A percentile compares a stretch with the other conserved stretches of the same genome.
Evolutionary conservation across 192 early-diverging fungal species (phyloP).

Genomic region (Coemansia sp.): DNA sequence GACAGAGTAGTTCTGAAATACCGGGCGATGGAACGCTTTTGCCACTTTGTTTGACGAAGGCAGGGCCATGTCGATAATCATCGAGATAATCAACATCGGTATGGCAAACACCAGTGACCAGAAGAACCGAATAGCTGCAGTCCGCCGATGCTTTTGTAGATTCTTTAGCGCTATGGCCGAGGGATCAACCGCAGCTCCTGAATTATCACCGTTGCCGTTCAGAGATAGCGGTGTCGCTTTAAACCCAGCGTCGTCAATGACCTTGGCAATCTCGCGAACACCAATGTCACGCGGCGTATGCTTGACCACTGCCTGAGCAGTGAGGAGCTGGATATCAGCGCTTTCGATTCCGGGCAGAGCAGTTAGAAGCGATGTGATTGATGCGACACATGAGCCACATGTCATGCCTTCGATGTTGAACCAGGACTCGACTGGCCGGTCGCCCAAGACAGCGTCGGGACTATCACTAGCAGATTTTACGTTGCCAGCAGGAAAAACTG

Average conservation of each 20-base stretch:
- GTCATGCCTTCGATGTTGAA: conserved; percentile 86
- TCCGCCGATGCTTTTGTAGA: conserved; percentile 72
- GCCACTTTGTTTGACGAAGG: conserved; percentile 37
- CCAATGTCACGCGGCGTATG: conserved; percentile 67
- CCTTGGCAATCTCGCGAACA: conserved; percentile 74
- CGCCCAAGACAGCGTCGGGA: conserved; percentile 21
- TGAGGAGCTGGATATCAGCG: conserved; percentile 77
- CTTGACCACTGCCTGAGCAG: conserved; percentile 68
- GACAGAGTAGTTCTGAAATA: conserved; percentile 41
- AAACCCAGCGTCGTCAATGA: conserved; percentile 76
- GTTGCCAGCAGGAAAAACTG: not conserved
- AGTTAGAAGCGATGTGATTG: conserved; percentile 72
- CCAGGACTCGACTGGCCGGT: conserved; percentile 37
- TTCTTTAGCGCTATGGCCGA: conserved; percentile 70
- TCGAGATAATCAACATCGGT: conserved; percentile 67
- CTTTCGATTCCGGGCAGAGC: conserved; percentile 63
- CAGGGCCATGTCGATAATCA: conserved; percentile 60
- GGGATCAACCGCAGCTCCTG: conserved; percentile 56
- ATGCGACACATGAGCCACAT: conserved; percentile 86
- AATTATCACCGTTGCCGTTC: conserved; percentile 16
- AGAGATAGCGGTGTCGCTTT: conserved; percentile 52
- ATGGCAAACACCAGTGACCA: conserved; percentile 69
- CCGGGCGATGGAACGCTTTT: conserved; percentile 33
- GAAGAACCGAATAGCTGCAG: conserved; percentile 67
- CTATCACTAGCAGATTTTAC: not conserved